Evolutionary conservation across 768 basidiomycete genomes (phyloP), one percentile per base, ranked within the genome.

Genomic region (Agaricus blazei): DNA sequence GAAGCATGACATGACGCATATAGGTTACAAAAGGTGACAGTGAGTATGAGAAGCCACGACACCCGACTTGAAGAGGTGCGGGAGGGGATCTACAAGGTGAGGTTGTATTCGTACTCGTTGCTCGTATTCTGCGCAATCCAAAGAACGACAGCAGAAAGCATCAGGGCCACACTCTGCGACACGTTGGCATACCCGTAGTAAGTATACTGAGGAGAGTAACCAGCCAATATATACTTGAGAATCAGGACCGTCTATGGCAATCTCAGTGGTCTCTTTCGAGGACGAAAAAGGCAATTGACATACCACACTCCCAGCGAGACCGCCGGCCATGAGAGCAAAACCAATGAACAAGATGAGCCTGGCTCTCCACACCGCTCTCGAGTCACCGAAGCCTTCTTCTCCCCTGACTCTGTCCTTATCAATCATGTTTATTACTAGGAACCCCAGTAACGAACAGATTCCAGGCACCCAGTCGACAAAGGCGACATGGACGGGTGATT

Each of bases 381-480:
- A 77, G 63, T 93, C 90, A 3, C 90, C 89, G 64, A 87, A 90
- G 0, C 82, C 82, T 55, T 88, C 90, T 8, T 92, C 87, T 0
- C 87, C 87, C 12, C 81, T 75, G 49, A 98, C 78, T 31, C 90
- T 80, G 62, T 93, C 89, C 75, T 98, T 98, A 75, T 99, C 94
- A 63, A 98, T 94, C 54, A 97, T 68, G 69, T 93, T 94, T 72
- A 96, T 84, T 70, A 97, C 78, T 59, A 98, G 71, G 79, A 95
- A 93, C 19, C 96, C 97, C 11, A 98, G 72, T 29, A 97, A 80
- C 6, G 92, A 93, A 70, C 88, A 93, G 62, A 98, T 83, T 23
- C 95, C 96, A 0, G 96, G 93, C n/a, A 97, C 75, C 97, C 97
- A 99, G 75, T 98, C 97, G 53, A 93, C 85, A 67, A 98, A 97